Evolutionary conservation across 1,284 basidiomycete genomes (phyloP).

Genomic region (Boletus sp.): DNA sequence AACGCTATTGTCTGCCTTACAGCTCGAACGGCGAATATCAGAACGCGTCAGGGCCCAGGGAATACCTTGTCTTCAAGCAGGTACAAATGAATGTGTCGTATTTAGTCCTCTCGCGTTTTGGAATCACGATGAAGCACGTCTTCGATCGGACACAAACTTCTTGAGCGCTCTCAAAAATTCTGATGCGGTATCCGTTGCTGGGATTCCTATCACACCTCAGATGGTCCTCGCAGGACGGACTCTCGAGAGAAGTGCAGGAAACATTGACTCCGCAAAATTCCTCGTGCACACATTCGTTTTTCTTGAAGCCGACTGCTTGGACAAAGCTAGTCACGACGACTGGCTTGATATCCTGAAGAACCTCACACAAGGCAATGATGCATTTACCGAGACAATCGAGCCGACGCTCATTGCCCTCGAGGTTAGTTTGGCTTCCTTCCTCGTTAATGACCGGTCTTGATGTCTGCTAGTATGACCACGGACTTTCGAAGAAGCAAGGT

Average conservation of each 20-base stretch:
- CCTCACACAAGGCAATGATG: conserved; percentile 39
- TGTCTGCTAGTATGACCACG: conserved; percentile 47
- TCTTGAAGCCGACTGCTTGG: conserved; percentile 64
- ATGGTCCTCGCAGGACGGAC: conserved; percentile 75
- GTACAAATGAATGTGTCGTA: conserved; percentile 53
- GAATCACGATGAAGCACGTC: conserved; percentile 52
- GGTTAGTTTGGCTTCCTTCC: conserved; percentile 39
- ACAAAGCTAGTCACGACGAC: conserved; percentile 53
- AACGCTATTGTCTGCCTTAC: conserved; percentile 58
- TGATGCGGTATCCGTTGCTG: conserved; percentile 52
- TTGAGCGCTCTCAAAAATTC: conserved; percentile 51
- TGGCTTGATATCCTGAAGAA: conserved; percentile 60
- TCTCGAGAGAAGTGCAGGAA: conserved; percentile 45
- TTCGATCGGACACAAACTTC: conserved; percentile 55
- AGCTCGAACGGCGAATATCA: conserved; percentile 57
- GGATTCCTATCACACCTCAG: conserved; percentile 58
- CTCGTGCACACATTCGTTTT: conserved; percentile 78
- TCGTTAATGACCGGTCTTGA: conserved; percentile 8
- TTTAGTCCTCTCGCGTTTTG: conserved; percentile 74
- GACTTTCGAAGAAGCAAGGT: conserved; percentile 38
- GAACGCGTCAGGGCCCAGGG: conserved; percentile 40
- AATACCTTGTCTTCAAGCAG: conserved; percentile 47
- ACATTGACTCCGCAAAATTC: conserved; percentile 62
- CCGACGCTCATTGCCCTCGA: conserved; percentile 67
- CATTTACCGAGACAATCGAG: conserved; percentile 49